These are phyloP conservation scores for Eutrema salsugineum DNA, from an alignment of 441 rosid genomes.

Conservation along the genomic window DNA sequence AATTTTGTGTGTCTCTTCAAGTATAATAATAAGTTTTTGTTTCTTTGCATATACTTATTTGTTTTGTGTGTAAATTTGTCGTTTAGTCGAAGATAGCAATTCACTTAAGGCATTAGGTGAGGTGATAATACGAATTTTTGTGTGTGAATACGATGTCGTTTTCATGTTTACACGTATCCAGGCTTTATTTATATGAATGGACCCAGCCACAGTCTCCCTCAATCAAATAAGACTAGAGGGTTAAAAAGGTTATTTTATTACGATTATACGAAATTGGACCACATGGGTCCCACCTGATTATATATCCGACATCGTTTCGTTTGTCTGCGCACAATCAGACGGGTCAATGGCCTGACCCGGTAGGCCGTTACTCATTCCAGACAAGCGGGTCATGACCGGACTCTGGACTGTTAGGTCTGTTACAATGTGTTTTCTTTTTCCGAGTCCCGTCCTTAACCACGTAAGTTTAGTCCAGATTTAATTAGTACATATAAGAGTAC, in stretches of 20 bases:
- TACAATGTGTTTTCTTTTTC: background rate
- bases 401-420: background rate
- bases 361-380: background rate
- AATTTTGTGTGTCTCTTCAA: background rate
- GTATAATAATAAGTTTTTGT: background rate
- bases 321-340: background rate
- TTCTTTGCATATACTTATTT: background rate
- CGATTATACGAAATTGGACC: background rate
- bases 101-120: constrained; percentile 13
- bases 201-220: constrained; percentile 19
- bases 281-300: background rate
- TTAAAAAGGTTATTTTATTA: constrained; percentile 12
- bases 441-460: background rate
- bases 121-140: background rate
- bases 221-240: constrained; percentile 12
- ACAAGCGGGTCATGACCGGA: background rate
- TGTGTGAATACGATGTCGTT: constrained; percentile 14
- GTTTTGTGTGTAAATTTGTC: constrained; percentile 23
- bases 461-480: no score
- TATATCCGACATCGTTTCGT: constrained; percentile 13
- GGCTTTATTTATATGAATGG: constrained; percentile 20
- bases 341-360: background rate
- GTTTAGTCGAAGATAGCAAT: constrained; percentile 18
- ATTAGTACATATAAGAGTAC: no score
- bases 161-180: constrained; percentile 14